Percentiles rank a stretch among this genome's conserved stretches.
Conservation (phyloP, 306 rosid species). For the Canavalia ensiformis region DNA sequence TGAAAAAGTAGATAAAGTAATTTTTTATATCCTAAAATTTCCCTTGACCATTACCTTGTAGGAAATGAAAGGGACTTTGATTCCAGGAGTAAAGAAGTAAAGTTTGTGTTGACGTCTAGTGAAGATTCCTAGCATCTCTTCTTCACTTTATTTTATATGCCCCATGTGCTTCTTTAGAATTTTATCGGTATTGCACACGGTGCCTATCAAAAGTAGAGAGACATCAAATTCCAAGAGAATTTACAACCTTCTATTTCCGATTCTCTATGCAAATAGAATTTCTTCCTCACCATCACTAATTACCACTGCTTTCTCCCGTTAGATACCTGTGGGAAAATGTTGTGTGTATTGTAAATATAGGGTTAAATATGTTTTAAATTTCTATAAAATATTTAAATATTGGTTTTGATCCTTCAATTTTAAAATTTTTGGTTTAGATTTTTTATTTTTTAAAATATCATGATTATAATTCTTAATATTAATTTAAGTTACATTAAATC, state of each 20-base stretch:
- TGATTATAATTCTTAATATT: too few species aligned
- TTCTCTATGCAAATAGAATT: not conserved
- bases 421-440: too few species aligned
- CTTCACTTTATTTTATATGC: not conserved
- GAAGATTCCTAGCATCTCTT: not conserved
- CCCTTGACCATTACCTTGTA: not conserved
- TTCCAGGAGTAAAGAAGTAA: not conserved
- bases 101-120: not conserved
- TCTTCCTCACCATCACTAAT: not conserved
- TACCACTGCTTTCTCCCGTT: too few species aligned
- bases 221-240: conserved; percentile 9
- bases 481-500: too few species aligned
- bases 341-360: too few species aligned
- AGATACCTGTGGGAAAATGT: too few species aligned
- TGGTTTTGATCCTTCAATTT: accelerated
- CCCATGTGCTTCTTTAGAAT: conserved; percentile 5
- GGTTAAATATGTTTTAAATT: too few species aligned
- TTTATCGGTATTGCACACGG: not conserved
- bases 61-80: not conserved
- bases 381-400: too few species aligned
- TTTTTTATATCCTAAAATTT: not conserved
- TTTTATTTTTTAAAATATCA: too few species aligned
- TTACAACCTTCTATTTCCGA: not conserved
- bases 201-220: not conserved
- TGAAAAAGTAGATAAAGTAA: too few species aligned